Evolutionary conservation across 176 grass and related monocot genomes (phyloP).

Genomic region (Tillandsia fasciculata): DNA sequence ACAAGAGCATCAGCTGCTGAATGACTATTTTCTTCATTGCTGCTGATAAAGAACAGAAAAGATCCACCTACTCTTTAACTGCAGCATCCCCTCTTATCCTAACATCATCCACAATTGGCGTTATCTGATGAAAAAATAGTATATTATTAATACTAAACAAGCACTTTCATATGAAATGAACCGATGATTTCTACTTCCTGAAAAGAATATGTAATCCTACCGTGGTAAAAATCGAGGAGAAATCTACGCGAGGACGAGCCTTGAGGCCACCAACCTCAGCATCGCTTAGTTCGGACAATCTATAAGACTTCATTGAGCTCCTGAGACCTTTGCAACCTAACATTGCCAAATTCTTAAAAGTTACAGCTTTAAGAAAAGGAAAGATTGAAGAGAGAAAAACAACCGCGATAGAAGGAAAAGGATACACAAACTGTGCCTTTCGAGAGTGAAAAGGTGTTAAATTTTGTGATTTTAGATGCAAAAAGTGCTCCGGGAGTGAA

Average conservation of each 20-base stretch:
- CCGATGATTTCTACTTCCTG: neutral
- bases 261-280: slow-evolving; percentile 56
- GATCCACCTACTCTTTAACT: slow-evolving; percentile 56
- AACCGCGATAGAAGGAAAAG: no score
- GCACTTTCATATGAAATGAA: neutral
- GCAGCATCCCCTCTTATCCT: slow-evolving; percentile 66
- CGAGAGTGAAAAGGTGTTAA: neutral
- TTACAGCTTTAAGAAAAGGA: neutral
- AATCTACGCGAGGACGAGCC: slow-evolving; percentile 83
- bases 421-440: slow-evolving; percentile 7
- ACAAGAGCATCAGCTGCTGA: neutral
- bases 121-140: slow-evolving; percentile 41
- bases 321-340: slow-evolving; percentile 27
- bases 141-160: slow-evolving; percentile 9
- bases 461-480: slow-evolving; percentile 6
- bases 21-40: neutral
- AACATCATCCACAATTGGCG: slow-evolving; percentile 89
- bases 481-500: neutral
- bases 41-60: neutral
- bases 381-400: neutral
- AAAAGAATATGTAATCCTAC: slow-evolving; percentile 29
- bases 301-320: slow-evolving; percentile 85
- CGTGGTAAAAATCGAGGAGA: slow-evolving; percentile 77
- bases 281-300: slow-evolving; percentile 59
- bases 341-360: neutral